Evolutionary conservation across 139 green algal species (phyloP).

Genomic region (Pleodorina starrii): DNA sequence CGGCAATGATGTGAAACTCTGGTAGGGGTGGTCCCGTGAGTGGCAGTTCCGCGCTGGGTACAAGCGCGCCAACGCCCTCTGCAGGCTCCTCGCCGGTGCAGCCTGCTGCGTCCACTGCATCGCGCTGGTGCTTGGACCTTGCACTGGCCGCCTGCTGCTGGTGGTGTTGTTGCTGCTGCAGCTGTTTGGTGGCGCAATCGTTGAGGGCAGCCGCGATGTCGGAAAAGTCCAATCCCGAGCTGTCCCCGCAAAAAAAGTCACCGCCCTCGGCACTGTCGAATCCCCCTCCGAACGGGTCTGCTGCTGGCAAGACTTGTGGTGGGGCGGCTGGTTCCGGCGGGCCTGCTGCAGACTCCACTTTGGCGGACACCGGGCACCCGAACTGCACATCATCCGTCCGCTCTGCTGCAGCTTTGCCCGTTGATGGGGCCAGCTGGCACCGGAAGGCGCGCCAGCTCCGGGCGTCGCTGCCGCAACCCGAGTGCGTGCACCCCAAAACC

Average conservation of each 20-base stretch:
- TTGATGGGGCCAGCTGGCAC: slow-evolving; percentile 31
- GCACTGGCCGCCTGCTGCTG: neutral
- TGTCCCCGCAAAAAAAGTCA: neutral
- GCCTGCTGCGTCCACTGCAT: too few species aligned
- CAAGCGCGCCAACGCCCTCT: too few species aligned
- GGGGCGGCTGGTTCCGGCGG: too few species aligned
- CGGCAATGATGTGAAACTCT: slow-evolving; percentile 73
- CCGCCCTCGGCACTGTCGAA: neutral
- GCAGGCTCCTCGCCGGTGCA: too few species aligned
- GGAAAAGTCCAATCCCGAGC: slow-evolving; percentile 51
- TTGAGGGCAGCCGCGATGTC: slow-evolving; percentile 69
- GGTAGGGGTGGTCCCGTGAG: slow-evolving; percentile 55
- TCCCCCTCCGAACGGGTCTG: slow-evolving; percentile 32
- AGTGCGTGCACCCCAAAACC: slow-evolving; percentile 60
- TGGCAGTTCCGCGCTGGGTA: neutral
- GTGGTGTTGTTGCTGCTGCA: neutral
- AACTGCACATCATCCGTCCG: too few species aligned
- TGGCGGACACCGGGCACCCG: too few species aligned
- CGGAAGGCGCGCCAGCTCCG: slow-evolving; percentile 70
- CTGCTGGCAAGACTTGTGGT: neutral
- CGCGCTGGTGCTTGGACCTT: neutral
- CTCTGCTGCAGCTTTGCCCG: neutral
- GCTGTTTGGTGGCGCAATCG: neutral
- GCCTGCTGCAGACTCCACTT: too few species aligned
- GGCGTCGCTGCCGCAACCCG: slow-evolving; percentile 59